Evolutionary conservation across 305 asterid species (phyloP).

Genomic region (Rubia peregrina): DNA sequence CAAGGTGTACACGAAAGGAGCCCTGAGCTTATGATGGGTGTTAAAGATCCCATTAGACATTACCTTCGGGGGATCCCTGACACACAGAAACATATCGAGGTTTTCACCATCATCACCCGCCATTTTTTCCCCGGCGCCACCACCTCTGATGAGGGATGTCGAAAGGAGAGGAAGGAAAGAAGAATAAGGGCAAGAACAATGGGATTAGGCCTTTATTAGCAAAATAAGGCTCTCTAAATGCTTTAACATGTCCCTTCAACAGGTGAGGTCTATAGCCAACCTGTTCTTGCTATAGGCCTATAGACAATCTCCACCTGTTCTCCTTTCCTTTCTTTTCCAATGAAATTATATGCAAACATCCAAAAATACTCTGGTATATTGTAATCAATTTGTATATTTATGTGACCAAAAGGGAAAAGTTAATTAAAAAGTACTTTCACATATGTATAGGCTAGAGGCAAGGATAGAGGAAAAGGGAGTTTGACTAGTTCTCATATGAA

Average conservation of each 20-base stretch:
- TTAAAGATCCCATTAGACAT: neutral
- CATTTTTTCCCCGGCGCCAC: conserved; percentile 5
- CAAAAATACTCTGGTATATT: neutral
- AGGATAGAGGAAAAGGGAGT: neutral
- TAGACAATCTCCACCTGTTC: neutral
- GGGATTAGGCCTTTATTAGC: neutral
- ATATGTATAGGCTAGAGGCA: neutral
- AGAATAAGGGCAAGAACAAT: neutral
- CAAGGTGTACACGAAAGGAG: conserved; percentile 16
- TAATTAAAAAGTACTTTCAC: too few relatives aligned
- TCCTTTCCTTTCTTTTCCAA: neutral
- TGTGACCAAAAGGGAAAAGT: neutral
- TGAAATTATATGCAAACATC: neutral
- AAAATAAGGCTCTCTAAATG: neutral
- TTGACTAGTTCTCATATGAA: neutral
- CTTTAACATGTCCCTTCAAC: neutral
- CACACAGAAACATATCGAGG: conserved; percentile 6
- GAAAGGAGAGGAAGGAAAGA: neutral
- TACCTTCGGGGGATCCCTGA: neutral
- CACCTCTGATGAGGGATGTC: conserved; percentile 4
- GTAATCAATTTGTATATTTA: neutral
- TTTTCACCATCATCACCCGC: neutral
- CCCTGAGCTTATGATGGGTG: neutral
- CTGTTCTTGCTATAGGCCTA: conserved; percentile 4
- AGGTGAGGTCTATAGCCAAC: neutral